These are phyloP conservation scores for Pouteria campechiana DNA, from an alignment of 179 eudicot genomes.

Conservation along the genomic window DNA sequence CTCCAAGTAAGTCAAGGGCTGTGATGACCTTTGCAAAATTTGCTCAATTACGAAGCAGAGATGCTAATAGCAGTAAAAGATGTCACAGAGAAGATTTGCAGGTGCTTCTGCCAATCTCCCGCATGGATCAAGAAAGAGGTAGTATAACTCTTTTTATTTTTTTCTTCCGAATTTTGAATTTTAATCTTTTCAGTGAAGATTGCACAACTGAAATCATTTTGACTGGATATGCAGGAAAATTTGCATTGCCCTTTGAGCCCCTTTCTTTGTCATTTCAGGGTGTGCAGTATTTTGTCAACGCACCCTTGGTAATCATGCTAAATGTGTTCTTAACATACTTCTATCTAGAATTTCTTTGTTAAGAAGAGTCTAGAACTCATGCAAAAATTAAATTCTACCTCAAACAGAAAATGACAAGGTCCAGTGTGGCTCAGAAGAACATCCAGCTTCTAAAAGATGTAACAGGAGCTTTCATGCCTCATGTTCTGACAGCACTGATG, in stretches of 20 bases:
- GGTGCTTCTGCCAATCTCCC: background rate
- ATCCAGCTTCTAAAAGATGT: conserved; percentile 9
- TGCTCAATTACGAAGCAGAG: background rate
- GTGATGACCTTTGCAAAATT: conserved; percentile 1
- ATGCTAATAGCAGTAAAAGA: background rate
- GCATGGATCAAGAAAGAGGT: background rate
- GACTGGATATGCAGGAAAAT: background rate
- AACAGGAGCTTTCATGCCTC: conserved; percentile 13
- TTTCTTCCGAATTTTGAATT: background rate
- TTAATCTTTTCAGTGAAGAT: background rate
- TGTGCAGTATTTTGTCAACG: conserved; percentile 5
- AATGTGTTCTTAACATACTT: background rate
- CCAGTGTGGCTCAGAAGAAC: conserved; percentile 3
- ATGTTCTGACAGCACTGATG: conserved; percentile 16
- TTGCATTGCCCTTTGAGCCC: conserved; percentile 6
- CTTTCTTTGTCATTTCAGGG: conserved; percentile 3
- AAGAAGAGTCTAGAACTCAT: background rate
- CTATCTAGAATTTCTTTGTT: background rate
- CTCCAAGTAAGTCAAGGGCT: conserved; percentile 2
- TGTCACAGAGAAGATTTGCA: background rate
- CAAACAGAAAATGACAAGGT: conserved; percentile 8
- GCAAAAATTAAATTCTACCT: background rate
- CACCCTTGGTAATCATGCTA: conserved; percentile 3
- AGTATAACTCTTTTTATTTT: background rate
- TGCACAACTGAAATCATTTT: background rate